Conservation (phyloP, 306 rosid species). For the Canavalia gladiata region DNA sequence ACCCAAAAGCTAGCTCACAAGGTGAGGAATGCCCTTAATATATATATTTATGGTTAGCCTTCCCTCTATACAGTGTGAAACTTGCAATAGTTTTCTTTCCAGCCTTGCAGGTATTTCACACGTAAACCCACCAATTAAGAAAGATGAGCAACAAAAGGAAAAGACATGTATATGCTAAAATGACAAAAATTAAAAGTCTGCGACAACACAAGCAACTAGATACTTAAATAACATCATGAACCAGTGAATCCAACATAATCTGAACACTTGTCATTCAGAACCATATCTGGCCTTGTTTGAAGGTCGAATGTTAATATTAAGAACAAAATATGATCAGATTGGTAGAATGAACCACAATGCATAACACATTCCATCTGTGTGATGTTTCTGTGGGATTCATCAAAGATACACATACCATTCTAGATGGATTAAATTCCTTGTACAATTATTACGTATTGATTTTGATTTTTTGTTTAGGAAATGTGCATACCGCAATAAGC, state of each 20-base stretch:
- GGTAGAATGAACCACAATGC: constrained; percentile 10
- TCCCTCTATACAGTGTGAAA: no score
- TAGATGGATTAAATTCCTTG: constrained; percentile 31
- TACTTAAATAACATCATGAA: constrained; percentile 22
- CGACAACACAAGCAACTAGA: constrained; percentile 32
- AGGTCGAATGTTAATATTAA: constrained; percentile 17
- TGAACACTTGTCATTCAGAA: constrained; percentile 1
- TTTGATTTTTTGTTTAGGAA: constrained; percentile 12
- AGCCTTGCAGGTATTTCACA: constrained; percentile 21
- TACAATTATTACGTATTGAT: constrained; percentile 19
- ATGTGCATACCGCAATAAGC: constrained; percentile 77
- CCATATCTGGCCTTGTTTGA: constrained; percentile 26
- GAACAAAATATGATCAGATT: constrained; percentile 38
- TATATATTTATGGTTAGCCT: no score
- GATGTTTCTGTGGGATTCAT: constrained; percentile 27
- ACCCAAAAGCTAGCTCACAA: no score
- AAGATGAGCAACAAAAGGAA: not conserved
- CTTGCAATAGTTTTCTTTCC: not conserved
- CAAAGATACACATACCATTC: constrained; percentile 17
- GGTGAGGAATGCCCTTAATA: no score
- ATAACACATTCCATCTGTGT: not conserved
- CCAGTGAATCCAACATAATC: not conserved
- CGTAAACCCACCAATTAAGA: not conserved
- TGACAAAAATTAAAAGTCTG: not conserved
- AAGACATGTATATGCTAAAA: constrained; percentile 25